A percentile compares a stretch with the other conserved stretches of the same genome.
phyloP scores from a whole-genome alignment of 2,329 filamentous ascomycete species.

The Xylariaceae sp. region DNA sequence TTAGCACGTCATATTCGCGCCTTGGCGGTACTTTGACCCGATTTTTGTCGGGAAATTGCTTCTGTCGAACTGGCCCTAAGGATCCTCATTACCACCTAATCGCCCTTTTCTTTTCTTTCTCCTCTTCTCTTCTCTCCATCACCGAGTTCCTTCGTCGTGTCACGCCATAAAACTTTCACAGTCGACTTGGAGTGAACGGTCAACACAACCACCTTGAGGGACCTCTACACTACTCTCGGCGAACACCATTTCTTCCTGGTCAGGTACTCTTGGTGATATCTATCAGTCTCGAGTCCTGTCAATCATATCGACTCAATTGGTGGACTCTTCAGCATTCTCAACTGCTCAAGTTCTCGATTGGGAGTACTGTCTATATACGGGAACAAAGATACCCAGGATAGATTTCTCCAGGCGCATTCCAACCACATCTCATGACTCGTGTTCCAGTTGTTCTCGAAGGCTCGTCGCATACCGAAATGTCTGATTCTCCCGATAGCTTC shows the following conservation, averaged over 20 bases:
- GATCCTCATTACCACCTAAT: not conserved
- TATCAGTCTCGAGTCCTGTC: not conserved
- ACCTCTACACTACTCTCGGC: constrained; percentile 2
- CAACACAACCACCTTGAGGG: not conserved
- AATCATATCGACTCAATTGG: not conserved
- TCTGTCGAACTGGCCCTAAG: no score
- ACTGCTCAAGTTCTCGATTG: not conserved
- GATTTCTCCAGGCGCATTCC: constrained; percentile 1
- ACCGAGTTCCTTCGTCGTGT: not conserved
- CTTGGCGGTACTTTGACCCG: no score
- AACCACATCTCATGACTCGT: constrained; percentile 22
- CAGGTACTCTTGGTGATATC: not conserved
- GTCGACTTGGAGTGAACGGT: not conserved
- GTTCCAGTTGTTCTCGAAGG: constrained; percentile 27
- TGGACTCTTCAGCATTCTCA: not conserved
- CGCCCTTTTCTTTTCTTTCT: constrained; percentile 5
- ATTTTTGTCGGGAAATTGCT: no score
- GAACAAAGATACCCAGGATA: not conserved
- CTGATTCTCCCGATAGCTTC: constrained; percentile 31
- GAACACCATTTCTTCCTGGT: not conserved
- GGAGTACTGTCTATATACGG: not conserved
- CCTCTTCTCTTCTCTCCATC: not conserved
- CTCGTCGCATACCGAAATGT: constrained; percentile 32
- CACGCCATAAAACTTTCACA: not conserved
- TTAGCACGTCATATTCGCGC: no score